Evolutionary conservation across 2,329 filamentous ascomycete genomes (phyloP).

Genomic region (Aspergillus tamarii): DNA sequence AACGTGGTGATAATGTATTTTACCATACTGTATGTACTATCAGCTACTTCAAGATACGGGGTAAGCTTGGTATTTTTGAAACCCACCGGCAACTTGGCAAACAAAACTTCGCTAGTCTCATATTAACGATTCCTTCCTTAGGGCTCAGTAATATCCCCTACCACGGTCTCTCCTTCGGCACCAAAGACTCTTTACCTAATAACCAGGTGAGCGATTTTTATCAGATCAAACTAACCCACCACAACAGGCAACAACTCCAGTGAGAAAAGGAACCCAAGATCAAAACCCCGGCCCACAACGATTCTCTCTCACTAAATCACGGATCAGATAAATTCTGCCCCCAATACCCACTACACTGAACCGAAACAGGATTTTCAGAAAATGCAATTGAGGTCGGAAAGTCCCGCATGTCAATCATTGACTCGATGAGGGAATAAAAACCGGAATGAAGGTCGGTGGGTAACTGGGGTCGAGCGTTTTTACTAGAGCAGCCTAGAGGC

Average conservation of each 20-base stretch:
- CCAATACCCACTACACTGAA: not conserved
- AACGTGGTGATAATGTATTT: not conserved
- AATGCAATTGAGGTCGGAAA: not conserved
- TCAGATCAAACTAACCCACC: not conserved
- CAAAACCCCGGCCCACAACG: not conserved
- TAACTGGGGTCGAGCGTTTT: not conserved
- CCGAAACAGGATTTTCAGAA: not conserved
- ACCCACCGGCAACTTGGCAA: not conserved
- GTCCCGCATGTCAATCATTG: not conserved
- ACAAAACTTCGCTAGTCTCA: not conserved
- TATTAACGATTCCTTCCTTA: not conserved
- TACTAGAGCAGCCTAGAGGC: not conserved
- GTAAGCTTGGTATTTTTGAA: not conserved
- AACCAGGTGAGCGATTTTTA: not conserved
- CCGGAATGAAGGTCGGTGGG: not conserved
- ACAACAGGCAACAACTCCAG: not conserved
- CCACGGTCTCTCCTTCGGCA: not conserved
- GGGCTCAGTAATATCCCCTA: not conserved
- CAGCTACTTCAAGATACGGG: not conserved
- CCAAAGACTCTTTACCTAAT: not conserved
- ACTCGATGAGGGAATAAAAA: not conserved
- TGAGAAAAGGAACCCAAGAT: not conserved
- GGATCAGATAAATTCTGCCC: not conserved
- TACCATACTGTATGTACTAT: not conserved
- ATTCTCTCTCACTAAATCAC: not conserved